Evolutionary conservation across 2,329 filamentous ascomycete species (phyloP).

Genomic region (Scolecobasidium constrictum): DNA sequence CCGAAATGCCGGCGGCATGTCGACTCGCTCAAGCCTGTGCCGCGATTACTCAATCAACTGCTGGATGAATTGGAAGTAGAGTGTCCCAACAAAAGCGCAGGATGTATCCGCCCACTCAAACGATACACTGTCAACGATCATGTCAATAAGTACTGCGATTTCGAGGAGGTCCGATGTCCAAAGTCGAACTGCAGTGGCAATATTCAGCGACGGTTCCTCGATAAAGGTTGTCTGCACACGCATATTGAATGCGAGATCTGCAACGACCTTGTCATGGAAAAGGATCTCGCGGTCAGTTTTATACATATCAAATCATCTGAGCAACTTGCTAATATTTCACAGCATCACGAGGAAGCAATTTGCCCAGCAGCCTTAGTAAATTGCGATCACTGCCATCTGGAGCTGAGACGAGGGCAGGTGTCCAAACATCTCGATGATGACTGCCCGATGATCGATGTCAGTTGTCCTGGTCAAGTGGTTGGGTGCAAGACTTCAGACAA

Average conservation of each 20-base stretch:
- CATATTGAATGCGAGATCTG: slow-evolving; percentile 43
- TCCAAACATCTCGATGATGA: slow-evolving; percentile 27
- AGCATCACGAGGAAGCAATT: slow-evolving; percentile 32
- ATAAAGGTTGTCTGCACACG: slow-evolving; percentile 43
- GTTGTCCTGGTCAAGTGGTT: slow-evolving; percentile 32
- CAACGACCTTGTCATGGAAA: slow-evolving; percentile 40
- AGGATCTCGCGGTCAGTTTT: slow-evolving; percentile 37
- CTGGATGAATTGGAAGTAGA: slow-evolving; percentile 49
- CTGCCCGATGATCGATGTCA: slow-evolving; percentile 30
- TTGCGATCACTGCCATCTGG: slow-evolving; percentile 31
- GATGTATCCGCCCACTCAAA: slow-evolving; percentile 43
- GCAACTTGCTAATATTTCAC: slow-evolving; percentile 2
- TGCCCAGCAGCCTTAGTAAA: slow-evolving; percentile 39
- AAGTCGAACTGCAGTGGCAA: slow-evolving; percentile 37
- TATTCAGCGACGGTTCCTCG: slow-evolving; percentile 44
- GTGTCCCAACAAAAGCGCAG: slow-evolving; percentile 44
- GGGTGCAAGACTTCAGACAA: slow-evolving; percentile 32
- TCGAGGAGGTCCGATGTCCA: slow-evolving; percentile 42
- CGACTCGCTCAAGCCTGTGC: slow-evolving; percentile 25
- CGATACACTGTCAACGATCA: slow-evolving; percentile 48
- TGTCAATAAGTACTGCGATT: slow-evolving; percentile 49
- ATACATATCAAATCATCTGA: slow-evolving; percentile 1
- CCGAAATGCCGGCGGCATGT: slow-evolving; percentile 45
- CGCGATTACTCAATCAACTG: slow-evolving; percentile 48
- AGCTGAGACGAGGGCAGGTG: slow-evolving; percentile 31